These are phyloP conservation scores for Yarrowia sp. DNA, from an alignment of 805 yeast species.

Conservation along the genomic window DNA sequence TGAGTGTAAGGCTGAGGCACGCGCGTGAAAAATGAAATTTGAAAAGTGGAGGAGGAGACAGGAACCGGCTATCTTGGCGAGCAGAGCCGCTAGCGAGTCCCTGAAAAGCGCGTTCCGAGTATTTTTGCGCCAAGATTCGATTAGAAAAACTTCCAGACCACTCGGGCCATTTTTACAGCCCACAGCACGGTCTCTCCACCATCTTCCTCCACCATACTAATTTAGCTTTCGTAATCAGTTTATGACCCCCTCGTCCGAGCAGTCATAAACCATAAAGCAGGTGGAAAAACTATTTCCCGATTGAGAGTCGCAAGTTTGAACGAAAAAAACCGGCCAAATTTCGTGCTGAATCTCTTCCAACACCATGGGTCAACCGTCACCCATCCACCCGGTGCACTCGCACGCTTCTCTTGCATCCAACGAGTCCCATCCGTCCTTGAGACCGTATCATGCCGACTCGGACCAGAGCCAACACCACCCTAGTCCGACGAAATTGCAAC, in stretches of 20 bases:
- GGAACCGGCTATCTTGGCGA: too few species aligned
- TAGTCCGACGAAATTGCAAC: slow-evolving; percentile 21
- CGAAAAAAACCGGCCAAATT: background rate
- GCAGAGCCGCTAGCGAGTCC: too few species aligned
- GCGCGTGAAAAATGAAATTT: slow-evolving; percentile 24
- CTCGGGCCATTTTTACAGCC: too few species aligned
- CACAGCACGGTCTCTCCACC: too few species aligned
- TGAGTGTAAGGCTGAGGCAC: slow-evolving; percentile 23
- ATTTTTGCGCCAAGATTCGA: background rate
- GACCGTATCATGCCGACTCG: slow-evolving; percentile 12
- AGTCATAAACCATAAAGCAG: slow-evolving; percentile 21
- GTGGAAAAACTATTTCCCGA: background rate
- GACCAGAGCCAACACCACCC: slow-evolving; percentile 20
- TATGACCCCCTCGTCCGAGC: slow-evolving; percentile 26
- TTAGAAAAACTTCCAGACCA: too few species aligned
- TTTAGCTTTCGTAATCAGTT: slow-evolving; percentile 20
- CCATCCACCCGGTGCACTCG: background rate
- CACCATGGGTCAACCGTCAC: background rate
- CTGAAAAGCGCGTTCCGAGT: background rate
- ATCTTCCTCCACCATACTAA: background rate
- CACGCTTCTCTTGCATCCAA: slow-evolving; percentile 5
- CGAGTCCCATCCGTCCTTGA: slow-evolving; percentile 2
- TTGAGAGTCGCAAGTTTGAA: too few species aligned
- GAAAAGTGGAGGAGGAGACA: background rate
- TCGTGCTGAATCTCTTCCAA: too few species aligned